Percentiles rank a stretch among this genome's conserved stretches.
Evolutionary conservation across 2,329 filamentous ascomycete species (phyloP).

Genomic region (Rutstroemia sp.): DNA sequence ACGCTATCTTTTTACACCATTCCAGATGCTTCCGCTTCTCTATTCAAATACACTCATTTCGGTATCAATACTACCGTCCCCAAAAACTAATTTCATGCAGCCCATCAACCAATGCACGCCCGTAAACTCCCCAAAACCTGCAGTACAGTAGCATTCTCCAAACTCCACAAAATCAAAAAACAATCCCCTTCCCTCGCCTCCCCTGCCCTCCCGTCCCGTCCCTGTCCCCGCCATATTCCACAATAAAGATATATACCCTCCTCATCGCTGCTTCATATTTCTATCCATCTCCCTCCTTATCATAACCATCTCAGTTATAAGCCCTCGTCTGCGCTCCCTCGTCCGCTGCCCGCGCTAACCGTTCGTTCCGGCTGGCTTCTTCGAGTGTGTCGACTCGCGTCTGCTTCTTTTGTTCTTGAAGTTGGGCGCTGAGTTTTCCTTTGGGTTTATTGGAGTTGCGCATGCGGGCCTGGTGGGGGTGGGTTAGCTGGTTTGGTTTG

Average conservation of each 20-base stretch:
- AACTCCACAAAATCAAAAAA: no score
- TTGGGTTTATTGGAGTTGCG: conserved; percentile 39
- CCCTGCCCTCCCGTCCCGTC: no score
- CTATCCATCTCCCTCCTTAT: background rate
- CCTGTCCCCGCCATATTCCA: background rate
- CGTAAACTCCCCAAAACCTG: background rate
- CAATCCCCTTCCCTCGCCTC: no score
- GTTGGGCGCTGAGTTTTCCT: conserved; percentile 57
- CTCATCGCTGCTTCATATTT: background rate
- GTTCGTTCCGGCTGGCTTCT: conserved; percentile 59
- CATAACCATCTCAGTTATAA: conserved; percentile 41
- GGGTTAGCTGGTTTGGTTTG: background rate
- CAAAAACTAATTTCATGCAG: no score
- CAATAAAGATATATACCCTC: background rate
- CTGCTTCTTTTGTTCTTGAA: conserved; percentile 70
- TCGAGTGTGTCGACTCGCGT: conserved; percentile 62
- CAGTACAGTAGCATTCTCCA: no score
- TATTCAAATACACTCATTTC: no score
- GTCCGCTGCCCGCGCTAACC: conserved; percentile 57
- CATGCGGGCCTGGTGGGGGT: background rate
- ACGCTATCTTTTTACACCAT: background rate
- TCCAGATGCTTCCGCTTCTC: background rate
- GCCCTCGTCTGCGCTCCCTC: conserved; percentile 46
- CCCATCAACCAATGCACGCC: no score
- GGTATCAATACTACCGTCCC: no score